A percentile compares a stretch with the other conserved stretches of the same genome.
phyloP scores from a whole-genome alignment of 768 basidiomycete species.

The Dioszegia aurantiaca region DNA sequence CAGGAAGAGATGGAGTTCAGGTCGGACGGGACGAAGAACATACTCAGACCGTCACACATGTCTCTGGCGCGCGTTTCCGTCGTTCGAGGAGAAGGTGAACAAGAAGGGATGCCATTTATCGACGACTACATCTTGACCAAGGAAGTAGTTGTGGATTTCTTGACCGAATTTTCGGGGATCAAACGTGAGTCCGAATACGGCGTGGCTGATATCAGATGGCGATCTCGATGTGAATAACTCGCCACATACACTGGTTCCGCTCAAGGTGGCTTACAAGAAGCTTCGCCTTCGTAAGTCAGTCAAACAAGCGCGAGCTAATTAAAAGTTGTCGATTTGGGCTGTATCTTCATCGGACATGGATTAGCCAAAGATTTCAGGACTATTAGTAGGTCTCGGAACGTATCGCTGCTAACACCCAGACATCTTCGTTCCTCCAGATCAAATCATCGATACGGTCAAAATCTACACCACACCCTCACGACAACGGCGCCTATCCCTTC shows the following conservation, averaged over 20 bases:
- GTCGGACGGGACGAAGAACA: constrained; percentile 90
- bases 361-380: constrained; percentile 96
- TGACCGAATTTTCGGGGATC: constrained; percentile 96
- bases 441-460: constrained; percentile 96
- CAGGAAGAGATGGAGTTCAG: constrained; percentile 95
- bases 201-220: constrained; percentile 62
- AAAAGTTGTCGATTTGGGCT: constrained; percentile 82
- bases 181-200: constrained; percentile 62
- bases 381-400: constrained; percentile 67
- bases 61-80: constrained; percentile 94
- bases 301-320: not conserved
- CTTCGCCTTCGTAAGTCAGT: constrained; percentile 61
- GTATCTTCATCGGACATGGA: constrained; percentile 95
- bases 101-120: constrained; percentile 85
- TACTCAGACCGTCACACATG: constrained; percentile 83
- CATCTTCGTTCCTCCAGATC: constrained; percentile 89
- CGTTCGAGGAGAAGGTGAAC: constrained; percentile 75
- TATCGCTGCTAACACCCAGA: constrained; percentile 57
- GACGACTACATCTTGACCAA: constrained; percentile 98
- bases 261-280: constrained; percentile 99
- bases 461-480: constrained; percentile 80
- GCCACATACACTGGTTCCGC: constrained; percentile 81
- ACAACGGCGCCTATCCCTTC: constrained; percentile 81
- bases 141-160: constrained; percentile 89
- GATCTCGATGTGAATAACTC: constrained; percentile 84